Evolutionary conservation across 176 grass and related monocot genomes (phyloP).

Genomic region (Melocanna baccifera): DNA sequence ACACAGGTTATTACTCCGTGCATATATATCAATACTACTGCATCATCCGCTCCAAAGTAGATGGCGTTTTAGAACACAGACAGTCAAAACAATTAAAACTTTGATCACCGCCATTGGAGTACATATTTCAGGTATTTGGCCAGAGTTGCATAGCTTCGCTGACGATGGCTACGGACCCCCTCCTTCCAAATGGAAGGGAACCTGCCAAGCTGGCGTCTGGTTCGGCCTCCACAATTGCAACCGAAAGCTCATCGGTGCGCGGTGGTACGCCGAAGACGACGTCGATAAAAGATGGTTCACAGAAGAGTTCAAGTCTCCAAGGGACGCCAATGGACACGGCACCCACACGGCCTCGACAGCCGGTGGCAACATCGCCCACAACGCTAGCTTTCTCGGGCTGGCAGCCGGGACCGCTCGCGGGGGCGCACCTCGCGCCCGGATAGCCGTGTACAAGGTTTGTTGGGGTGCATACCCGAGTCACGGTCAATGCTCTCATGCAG

Average conservation of each 20-base stretch:
- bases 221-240: not conserved
- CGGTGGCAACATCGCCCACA: not conserved
- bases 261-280: not conserved
- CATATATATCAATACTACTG: no score
- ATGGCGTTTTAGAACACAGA: no score
- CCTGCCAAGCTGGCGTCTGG: not conserved
- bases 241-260: not conserved
- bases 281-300: not conserved
- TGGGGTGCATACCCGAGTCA: not conserved
- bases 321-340: not conserved
- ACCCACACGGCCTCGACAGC: constrained; percentile 7
- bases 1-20: not conserved
- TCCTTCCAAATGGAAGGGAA: not conserved
- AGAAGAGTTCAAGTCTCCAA: not conserved
- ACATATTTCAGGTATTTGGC: not conserved
- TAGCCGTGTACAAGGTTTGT: not conserved
- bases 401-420: not conserved
- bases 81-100: no score
- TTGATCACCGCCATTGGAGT: no score
- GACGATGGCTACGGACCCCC: not conserved
- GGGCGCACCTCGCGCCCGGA: not conserved
- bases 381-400: not conserved
- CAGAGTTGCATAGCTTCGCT: constrained; percentile 3
- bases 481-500: accelerated
- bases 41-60: no score